phyloP scores from a whole-genome alignment of 1,284 basidiomycete species.

The Sphagnurus paluster region DNA sequence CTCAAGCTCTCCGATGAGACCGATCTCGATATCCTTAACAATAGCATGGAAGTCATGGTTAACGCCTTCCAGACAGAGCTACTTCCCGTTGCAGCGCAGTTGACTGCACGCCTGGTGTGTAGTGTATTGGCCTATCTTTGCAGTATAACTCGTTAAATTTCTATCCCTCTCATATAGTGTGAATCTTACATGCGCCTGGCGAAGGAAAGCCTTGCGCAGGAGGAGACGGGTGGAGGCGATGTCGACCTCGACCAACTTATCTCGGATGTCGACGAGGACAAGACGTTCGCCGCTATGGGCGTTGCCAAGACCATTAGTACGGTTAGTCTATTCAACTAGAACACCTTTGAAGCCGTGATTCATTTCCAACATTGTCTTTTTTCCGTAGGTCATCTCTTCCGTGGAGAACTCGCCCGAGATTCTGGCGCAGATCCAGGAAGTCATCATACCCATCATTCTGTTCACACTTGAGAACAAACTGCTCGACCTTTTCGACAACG shows the following conservation, averaged over 20 bases:
- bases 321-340: constrained; percentile 36
- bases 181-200: constrained; percentile 82
- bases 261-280: constrained; percentile 70
- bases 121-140: neutral
- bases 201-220: constrained; percentile 60
- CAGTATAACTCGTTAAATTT: neutral
- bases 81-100: constrained; percentile 82
- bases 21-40: constrained; percentile 84
- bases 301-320: constrained; percentile 80
- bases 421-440: constrained; percentile 78
- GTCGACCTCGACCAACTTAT: constrained; percentile 52
- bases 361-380: no score
- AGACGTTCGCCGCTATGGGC: constrained; percentile 84
- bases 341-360: neutral
- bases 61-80: constrained; percentile 84
- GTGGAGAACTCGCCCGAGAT: constrained; percentile 79
- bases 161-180: constrained; percentile 46
- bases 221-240: constrained; percentile 46
- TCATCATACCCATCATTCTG: constrained; percentile 77
- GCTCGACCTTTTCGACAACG: constrained; percentile 87
- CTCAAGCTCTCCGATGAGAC: constrained; percentile 89
- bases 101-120: constrained; percentile 76
- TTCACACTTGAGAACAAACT: constrained; percentile 78
- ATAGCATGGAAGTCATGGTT: constrained; percentile 84
- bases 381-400: constrained; percentile 62